Percentiles rank a stretch among this genome's conserved stretches.
phyloP scores from a whole-genome alignment of 805 yeast genomes.

The Saccharomycopsis sp. region DNA sequence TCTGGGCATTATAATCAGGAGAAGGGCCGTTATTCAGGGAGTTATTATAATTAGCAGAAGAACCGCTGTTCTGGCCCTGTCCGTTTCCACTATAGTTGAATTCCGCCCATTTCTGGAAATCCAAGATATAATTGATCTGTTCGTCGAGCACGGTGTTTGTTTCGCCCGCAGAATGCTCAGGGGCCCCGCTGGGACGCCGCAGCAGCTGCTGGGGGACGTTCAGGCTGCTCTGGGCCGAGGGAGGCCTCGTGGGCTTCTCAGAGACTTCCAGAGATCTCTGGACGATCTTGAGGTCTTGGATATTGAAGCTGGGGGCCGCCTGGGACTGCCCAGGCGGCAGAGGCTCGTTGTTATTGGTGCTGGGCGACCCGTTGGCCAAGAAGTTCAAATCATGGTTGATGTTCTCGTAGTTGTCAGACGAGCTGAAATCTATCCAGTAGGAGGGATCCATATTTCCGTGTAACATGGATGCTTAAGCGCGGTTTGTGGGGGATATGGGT shows the following conservation, averaged over 20 bases:
- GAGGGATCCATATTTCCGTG: constrained; percentile 15
- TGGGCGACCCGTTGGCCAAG: not conserved
- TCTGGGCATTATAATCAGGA: not conserved
- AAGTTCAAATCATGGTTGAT: constrained; percentile 11
- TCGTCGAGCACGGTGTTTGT: not conserved
- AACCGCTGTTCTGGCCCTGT: constrained; percentile 1
- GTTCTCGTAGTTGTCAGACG: constrained; percentile 14
- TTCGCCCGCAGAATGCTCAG: not conserved
- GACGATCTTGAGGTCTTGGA: not conserved
- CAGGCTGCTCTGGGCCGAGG: not conserved
- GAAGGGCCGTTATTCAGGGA: not conserved
- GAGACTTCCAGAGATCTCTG: not conserved
- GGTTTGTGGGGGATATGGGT: no score
- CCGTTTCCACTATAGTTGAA: constrained; percentile 8
- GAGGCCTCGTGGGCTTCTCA: not conserved
- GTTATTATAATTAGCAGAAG: not conserved
- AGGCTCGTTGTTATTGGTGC: not conserved
- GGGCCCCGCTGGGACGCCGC: not conserved
- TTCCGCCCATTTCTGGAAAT: constrained; percentile 18
- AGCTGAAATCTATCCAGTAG: constrained; percentile 21
- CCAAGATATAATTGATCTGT: constrained; percentile 7
- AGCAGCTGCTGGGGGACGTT: not conserved
- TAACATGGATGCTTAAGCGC: not conserved
- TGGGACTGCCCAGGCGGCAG: not conserved
- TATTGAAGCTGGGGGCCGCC: not conserved